These are phyloP conservation scores for Cadophora luteo-olivacea DNA, from an alignment of 2,329 filamentous ascomycete species.

Conservation along the genomic window DNA sequence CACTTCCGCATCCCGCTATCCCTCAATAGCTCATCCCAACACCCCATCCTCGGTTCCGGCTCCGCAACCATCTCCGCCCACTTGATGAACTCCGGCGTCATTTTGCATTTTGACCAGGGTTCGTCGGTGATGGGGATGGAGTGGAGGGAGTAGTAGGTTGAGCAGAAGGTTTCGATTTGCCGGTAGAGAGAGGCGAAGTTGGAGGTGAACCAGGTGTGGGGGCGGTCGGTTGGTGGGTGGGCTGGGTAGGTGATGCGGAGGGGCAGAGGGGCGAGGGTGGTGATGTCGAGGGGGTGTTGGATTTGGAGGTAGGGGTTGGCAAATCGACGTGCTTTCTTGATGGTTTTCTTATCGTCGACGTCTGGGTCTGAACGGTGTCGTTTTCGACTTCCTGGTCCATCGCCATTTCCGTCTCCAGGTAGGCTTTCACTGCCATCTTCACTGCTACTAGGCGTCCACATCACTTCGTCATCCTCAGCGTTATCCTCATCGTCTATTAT, in stretches of 20 bases:
- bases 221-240: conserved; percentile 31
- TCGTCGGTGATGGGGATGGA: conserved; percentile 26
- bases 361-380: neutral
- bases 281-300: conserved; percentile 19
- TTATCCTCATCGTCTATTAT: neutral
- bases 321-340: neutral
- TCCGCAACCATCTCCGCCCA: conserved; percentile 37
- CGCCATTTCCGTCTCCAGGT: neutral
- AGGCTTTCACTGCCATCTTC: neutral
- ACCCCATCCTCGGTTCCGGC: conserved; percentile 32
- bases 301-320: neutral
- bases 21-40: conserved; percentile 39
- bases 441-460: neutral
- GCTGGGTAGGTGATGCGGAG: conserved; percentile 26
- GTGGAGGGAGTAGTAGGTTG: conserved; percentile 30
- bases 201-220: conserved; percentile 34
- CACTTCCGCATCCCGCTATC: conserved; percentile 34
- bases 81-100: conserved; percentile 33
- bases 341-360: neutral
- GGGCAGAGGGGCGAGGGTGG: conserved; percentile 25
- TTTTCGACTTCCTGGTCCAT: neutral
- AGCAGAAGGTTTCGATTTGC: conserved; percentile 20
- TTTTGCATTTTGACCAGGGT: conserved; percentile 27
- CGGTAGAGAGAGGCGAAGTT: conserved; percentile 30
- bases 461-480: neutral